phyloP scores from a whole-genome alignment of 2,329 filamentous ascomycete species.

The Pseudogymnoascus sp. region DNA sequence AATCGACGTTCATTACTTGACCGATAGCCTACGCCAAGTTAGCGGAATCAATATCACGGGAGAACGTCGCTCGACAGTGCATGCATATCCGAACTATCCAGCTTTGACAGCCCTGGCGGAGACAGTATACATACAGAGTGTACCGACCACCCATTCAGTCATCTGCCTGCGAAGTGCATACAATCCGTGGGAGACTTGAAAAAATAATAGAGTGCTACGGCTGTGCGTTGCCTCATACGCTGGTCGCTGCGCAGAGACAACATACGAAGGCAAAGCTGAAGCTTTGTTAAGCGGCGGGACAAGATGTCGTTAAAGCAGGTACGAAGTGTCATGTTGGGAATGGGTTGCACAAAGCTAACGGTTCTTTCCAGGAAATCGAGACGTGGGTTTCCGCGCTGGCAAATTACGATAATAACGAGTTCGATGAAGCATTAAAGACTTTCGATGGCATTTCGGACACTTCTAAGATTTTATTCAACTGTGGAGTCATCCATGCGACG shows the following conservation, averaged over 20 bases:
- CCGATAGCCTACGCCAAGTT: background rate
- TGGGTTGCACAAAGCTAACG: conserved; percentile 3
- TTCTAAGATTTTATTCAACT: conserved; percentile 97
- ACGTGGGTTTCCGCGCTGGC: conserved; percentile 90
- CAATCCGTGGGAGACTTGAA: background rate
- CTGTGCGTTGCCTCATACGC: conserved; percentile 1
- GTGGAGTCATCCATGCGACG: conserved; percentile 94
- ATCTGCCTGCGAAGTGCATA: background rate
- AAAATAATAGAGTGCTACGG: background rate
- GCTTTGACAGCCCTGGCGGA: conserved; percentile 1
- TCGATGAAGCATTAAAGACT: conserved; percentile 75
- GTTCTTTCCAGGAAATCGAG: conserved; percentile 72
- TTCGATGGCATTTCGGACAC: conserved; percentile 89
- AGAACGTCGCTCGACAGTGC: background rate
- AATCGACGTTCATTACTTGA: conserved; percentile 8
- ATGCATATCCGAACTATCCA: background rate
- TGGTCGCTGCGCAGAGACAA: background rate
- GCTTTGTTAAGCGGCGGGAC: background rate
- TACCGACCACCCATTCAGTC: background rate
- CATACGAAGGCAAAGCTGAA: background rate
- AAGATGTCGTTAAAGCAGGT: conserved; percentile 7
- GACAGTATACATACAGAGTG: conserved; percentile 4
- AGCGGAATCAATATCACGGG: conserved; percentile 8
- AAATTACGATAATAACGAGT: conserved; percentile 95
- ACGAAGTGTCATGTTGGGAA: background rate